A percentile compares a stretch with the other conserved stretches of the same genome.
Conservation (phyloP, 768 basidiomycete genomes). For the Mycena galericulata region DNA sequence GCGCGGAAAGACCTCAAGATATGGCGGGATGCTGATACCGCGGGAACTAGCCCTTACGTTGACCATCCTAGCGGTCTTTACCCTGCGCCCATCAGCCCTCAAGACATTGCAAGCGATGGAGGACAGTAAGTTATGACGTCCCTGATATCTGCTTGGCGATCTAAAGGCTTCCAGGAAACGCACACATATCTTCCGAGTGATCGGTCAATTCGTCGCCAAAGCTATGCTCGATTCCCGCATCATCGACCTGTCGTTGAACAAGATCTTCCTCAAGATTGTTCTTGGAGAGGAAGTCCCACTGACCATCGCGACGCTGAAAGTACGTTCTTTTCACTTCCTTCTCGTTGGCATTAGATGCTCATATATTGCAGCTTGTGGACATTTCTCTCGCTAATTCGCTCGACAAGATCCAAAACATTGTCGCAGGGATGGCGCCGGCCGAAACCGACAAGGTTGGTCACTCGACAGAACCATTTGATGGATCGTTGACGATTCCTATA, state of each 20-base stretch:
- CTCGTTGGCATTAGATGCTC: constrained; percentile 4
- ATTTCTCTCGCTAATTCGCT: constrained; percentile 88
- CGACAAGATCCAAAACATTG: constrained; percentile 79
- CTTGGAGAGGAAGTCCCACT: constrained; percentile 89
- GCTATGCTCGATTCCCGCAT: constrained; percentile 97
- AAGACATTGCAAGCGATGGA: constrained; percentile 77
- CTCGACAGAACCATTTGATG: not conserved
- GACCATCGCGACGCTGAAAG: constrained; percentile 86
- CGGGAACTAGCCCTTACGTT: constrained; percentile 76
- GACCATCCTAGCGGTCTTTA: constrained; percentile 88
- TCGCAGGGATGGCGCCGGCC: constrained; percentile 53
- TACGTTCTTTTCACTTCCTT: constrained; percentile 47
- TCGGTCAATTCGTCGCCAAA: constrained; percentile 97
- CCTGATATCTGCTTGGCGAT: constrained; percentile 1
- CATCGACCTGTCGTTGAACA: constrained; percentile 95
- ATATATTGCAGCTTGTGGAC: constrained; percentile 77
- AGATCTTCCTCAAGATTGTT: constrained; percentile 91
- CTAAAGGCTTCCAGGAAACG: constrained; percentile 67
- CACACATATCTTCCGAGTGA: constrained; percentile 86
- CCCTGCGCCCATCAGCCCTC: constrained; percentile 82
- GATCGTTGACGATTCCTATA: constrained; percentile 37
- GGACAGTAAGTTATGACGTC: constrained; percentile 68
- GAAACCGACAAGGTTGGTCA: constrained; percentile 67
- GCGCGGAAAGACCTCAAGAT: constrained; percentile 88
- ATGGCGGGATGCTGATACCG: constrained; percentile 89